A percentile compares a stretch with the other conserved stretches of the same genome.
Conservation (phyloP, 2,329 filamentous ascomycete genomes). For the Cladosporium sp. region DNA sequence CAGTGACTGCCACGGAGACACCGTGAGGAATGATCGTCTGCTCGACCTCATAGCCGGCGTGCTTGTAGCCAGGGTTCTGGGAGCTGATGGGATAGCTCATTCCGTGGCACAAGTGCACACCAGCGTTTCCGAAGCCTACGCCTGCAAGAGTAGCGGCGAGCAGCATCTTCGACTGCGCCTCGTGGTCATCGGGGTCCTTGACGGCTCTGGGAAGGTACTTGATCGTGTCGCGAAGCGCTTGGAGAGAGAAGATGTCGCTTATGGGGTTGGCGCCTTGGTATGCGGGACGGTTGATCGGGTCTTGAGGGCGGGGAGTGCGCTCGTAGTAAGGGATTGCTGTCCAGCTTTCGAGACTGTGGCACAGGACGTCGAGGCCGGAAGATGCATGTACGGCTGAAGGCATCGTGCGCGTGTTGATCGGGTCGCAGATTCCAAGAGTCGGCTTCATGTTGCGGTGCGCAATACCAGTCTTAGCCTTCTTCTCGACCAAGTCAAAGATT, state of each 20-base stretch:
- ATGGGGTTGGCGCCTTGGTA: conserved; percentile 98
- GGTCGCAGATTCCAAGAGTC: conserved; percentile 79
- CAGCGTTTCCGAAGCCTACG: conserved; percentile 95
- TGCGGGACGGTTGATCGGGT: conserved; percentile 85
- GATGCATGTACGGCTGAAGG: conserved; percentile 87
- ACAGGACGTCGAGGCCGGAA: conserved; percentile 90
- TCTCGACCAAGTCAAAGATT: conserved; percentile 90
- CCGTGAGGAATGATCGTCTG: conserved; percentile 88
- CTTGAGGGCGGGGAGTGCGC: conserved; percentile 75
- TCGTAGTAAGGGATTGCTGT: conserved; percentile 94
- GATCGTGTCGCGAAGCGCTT: conserved; percentile 75
- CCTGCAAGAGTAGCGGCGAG: conserved; percentile 90
- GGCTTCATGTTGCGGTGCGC: conserved; percentile 95
- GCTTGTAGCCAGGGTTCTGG: conserved; percentile 87
- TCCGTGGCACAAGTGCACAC: conserved; percentile 83
- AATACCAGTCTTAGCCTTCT: conserved; percentile 90
- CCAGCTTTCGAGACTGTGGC: conserved; percentile 93
- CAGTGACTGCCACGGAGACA: conserved; percentile 89
- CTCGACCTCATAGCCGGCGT: conserved; percentile 76
- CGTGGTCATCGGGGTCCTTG: conserved; percentile 80
- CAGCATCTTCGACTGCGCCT: conserved; percentile 94
- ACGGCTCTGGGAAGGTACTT: conserved; percentile 90
- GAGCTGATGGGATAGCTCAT: conserved; percentile 98
- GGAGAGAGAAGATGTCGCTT: conserved; percentile 91
- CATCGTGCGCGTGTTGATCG: conserved; percentile 94